Evolutionary conservation across 805 yeast genomes (phyloP).

Genomic region (Wickerhamiella dianesei): DNA sequence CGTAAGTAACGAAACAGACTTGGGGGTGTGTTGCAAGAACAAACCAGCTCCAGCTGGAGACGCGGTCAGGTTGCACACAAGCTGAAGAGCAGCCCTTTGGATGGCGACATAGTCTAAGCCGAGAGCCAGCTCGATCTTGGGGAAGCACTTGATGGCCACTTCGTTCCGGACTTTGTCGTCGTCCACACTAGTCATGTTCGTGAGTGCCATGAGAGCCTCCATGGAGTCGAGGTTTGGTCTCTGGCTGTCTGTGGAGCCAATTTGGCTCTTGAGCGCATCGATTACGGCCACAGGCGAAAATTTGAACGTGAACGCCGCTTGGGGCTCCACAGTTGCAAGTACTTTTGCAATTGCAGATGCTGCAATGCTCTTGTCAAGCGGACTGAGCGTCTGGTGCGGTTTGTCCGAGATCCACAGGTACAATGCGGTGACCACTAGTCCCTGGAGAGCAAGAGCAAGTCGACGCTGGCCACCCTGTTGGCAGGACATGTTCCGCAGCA

Average conservation of each 20-base stretch:
- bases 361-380: slow-evolving; percentile 8
- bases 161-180: slow-evolving; percentile 30
- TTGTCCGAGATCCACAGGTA: slow-evolving; percentile 20
- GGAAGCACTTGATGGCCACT: slow-evolving; percentile 32
- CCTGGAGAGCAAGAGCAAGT: slow-evolving; percentile 22
- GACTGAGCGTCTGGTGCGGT: slow-evolving; percentile 14
- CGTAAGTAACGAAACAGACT: slow-evolving; percentile 22
- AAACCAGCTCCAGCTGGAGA: slow-evolving; percentile 26
- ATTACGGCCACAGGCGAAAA: slow-evolving; percentile 23
- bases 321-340: slow-evolving; percentile 26
- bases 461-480: slow-evolving; percentile 20
- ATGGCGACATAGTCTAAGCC: slow-evolving; percentile 35
- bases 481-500: slow-evolving; percentile 23
- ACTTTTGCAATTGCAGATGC: slow-evolving; percentile 24
- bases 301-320: slow-evolving; percentile 24
- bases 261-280: slow-evolving; percentile 22
- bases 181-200: slow-evolving; percentile 45
- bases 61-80: slow-evolving; percentile 45
- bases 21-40: slow-evolving; percentile 23
- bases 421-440: slow-evolving; percentile 24
- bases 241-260: slow-evolving; percentile 17
- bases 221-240: slow-evolving; percentile 29
- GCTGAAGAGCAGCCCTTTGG: slow-evolving; percentile 50
- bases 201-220: slow-evolving; percentile 50
- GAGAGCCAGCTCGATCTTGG: slow-evolving; percentile 33